Conservation (phyloP, 2,329 filamentous ascomycete species). For the Colletotrichum graminicola region DNA sequence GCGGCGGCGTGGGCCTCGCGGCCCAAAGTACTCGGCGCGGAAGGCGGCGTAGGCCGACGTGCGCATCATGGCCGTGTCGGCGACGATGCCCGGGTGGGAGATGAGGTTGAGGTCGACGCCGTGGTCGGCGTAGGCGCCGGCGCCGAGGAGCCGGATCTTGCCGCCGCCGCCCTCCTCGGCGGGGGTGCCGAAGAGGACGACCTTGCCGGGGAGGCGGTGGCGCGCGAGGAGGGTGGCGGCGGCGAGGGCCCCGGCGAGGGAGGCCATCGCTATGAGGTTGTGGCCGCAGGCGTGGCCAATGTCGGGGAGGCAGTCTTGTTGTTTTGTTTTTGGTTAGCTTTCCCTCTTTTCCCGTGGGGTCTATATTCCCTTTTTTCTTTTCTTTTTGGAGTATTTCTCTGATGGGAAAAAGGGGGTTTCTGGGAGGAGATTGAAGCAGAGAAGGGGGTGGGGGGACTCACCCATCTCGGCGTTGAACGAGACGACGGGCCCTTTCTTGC, state of each 20-base stretch:
- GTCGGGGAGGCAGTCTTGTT: slow-evolving; percentile 60
- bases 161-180: slow-evolving; percentile 62
- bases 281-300: slow-evolving; percentile 68
- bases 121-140: slow-evolving; percentile 52
- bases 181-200: slow-evolving; percentile 64
- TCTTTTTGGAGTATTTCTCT: too few relatives aligned
- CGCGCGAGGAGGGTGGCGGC: slow-evolving; percentile 56
- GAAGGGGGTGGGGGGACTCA: slow-evolving; percentile 39
- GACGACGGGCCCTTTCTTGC: slow-evolving; percentile 59
- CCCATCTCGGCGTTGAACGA: slow-evolving; percentile 63
- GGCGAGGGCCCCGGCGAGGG: slow-evolving; percentile 60
- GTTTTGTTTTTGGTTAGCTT: neutral
- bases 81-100: slow-evolving; percentile 58
- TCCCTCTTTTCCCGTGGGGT: neutral
- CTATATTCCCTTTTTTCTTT: too few relatives aligned
- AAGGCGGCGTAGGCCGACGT: slow-evolving; percentile 65
- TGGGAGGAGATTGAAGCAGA: too few relatives aligned
- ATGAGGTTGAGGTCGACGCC: slow-evolving; percentile 64
- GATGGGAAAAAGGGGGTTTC: too few relatives aligned
- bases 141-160: slow-evolving; percentile 46
- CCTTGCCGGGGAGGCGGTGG: slow-evolving; percentile 57
- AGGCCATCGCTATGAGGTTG: slow-evolving; percentile 65
- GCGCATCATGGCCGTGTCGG: slow-evolving; percentile 61
- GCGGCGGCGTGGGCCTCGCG: slow-evolving; percentile 68
- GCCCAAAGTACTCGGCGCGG: slow-evolving; percentile 66